Base-by-base conservation (phyloP, 2,329 filamentous ascomycete genomes). In the Ascochyta fabae region DNA sequence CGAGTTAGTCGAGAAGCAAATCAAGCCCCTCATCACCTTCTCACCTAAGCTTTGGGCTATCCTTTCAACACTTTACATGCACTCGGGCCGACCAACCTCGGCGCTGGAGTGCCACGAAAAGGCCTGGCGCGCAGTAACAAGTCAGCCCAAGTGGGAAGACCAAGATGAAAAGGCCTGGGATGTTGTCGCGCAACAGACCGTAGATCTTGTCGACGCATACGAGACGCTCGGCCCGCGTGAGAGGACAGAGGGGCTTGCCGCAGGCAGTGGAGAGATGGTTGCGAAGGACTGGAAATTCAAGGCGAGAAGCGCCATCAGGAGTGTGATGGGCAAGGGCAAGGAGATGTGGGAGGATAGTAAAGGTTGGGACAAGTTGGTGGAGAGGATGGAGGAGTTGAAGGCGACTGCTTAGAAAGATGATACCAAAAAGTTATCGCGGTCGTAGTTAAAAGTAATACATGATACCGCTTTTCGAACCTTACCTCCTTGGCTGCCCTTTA, bases 271-370 rank as follows among this genome's bases (percentile, higher is more conserved):
- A 0, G 86, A 87, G 59, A 70, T 86, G 27, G 87, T 97, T 2
- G 91, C 91, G 2, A 84, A 83, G 55, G 88, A 88, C 68, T 99
- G 95, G 95, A 90, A 86, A 74, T 90, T 90, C 61, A 98, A 96
- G 83, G 91, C 91, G 0, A 83, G 91, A 66, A 96, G 86, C 73
- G 93, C 93, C 10, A 82, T 96, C 2, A 82, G 92, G 49, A 92
- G 90, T 47, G 88, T 98, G 6, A 83, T 96, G 82, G 89, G 92
- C 0, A 89, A 90, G 70, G 93, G 85, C 0, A 93, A 86, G 78
- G 89, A 91, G 68, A 83, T 76, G 12, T 97, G 93, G 92, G 92
- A 96, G 76, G 92, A 85, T 10, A 90, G 81, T 27, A 79, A 82
- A 36, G 89, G 85, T 26, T 95, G 87, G 88, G 80, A 80, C 42